Conservation (phyloP, 805 yeast genomes). For the Kazachstania africana region DNA sequence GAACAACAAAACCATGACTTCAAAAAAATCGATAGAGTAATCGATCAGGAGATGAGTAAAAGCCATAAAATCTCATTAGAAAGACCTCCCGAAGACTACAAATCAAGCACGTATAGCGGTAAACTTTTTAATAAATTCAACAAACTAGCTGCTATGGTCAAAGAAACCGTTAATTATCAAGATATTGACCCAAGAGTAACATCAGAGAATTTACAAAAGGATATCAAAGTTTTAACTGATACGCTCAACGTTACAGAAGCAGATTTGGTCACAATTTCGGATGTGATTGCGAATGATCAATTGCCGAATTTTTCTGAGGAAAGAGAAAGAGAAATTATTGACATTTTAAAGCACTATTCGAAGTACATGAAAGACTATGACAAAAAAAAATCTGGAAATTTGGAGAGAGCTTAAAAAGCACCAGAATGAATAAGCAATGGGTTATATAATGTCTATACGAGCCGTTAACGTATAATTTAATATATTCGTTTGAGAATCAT, state of each 20-base stretch:
- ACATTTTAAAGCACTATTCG: slow-evolving; percentile 17
- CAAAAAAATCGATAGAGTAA: slow-evolving; percentile 14
- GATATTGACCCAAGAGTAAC: slow-evolving; percentile 18
- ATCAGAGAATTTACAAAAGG: slow-evolving; percentile 13
- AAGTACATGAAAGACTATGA: slow-evolving; percentile 22
- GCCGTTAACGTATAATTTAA: background rate
- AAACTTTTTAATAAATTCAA: slow-evolving; percentile 18
- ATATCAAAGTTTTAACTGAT: slow-evolving; percentile 15
- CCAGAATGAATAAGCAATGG: slow-evolving; percentile 2
- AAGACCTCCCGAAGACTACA: slow-evolving; percentile 3
- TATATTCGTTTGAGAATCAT: background rate
- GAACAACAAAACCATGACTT: slow-evolving; percentile 16
- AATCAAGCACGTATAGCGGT: slow-evolving; percentile 13
- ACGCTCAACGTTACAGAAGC: slow-evolving; percentile 17
- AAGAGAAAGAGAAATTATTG: slow-evolving; percentile 15
- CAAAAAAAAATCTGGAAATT: slow-evolving; percentile 16
- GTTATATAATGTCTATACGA: too few relatives aligned
- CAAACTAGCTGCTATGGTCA: slow-evolving; percentile 22
- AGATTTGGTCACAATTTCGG: slow-evolving; percentile 22
- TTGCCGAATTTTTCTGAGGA: slow-evolving; percentile 20
- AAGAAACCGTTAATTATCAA: slow-evolving; percentile 23
- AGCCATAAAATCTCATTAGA: slow-evolving; percentile 13
- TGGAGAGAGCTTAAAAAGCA: slow-evolving; percentile 19
- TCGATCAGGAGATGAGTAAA: slow-evolving; percentile 13
- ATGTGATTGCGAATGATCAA: slow-evolving; percentile 23